These are phyloP conservation scores for Termitomyces sp. DNA, from an alignment of 768 basidiomycete genomes.

Conservation along the genomic window DNA sequence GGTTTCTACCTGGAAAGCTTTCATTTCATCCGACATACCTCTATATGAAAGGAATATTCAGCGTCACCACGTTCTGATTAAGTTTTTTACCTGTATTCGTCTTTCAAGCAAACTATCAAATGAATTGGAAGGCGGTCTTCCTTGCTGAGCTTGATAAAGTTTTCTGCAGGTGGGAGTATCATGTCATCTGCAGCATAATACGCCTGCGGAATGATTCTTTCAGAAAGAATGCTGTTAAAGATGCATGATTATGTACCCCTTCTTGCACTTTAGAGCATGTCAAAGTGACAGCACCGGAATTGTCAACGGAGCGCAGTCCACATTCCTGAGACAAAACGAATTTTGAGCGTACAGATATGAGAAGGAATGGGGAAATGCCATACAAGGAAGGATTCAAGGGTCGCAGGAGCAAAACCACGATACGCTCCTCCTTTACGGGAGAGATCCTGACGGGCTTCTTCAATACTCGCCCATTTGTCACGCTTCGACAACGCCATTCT, in stretches of 20 bases:
- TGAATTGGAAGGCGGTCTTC: constrained; percentile 3
- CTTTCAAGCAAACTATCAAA: constrained; percentile 6
- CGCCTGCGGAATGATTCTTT: background rate
- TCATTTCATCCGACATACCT: constrained; percentile 7
- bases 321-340: background rate
- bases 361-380: background rate
- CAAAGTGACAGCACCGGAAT: constrained; percentile 2
- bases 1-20: constrained; percentile 2
- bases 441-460: constrained; percentile 6
- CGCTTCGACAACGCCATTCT: constrained; percentile 5
- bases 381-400: constrained; percentile 7
- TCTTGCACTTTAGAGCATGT: constrained; percentile 2
- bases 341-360: no score
- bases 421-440: constrained; percentile 7
- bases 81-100: constrained; percentile 1
- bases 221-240: background rate
- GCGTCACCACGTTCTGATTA: no score
- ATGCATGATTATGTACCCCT: background rate
- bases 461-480: background rate
- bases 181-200: constrained; percentile 7
- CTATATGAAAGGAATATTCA: background rate
- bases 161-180: background rate
- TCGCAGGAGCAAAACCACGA: constrained; percentile 1
- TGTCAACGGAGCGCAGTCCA: background rate
- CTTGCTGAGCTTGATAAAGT: background rate